phyloP scores from a whole-genome alignment of 768 basidiomycete species.

The Boletus bicolor region DNA sequence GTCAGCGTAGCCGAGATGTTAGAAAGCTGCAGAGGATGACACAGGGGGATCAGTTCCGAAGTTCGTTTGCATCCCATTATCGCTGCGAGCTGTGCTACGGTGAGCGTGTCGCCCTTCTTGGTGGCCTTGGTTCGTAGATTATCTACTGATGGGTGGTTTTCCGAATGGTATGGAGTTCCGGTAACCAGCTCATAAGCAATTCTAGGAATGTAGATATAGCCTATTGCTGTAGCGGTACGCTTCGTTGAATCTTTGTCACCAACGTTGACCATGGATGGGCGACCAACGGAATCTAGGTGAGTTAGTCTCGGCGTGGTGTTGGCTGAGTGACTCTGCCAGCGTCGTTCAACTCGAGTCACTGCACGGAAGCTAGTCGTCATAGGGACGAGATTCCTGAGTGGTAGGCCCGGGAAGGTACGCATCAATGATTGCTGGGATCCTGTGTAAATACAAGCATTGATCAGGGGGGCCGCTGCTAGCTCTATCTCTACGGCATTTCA shows the following conservation, averaged over 20 bases:
- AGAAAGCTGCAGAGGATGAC: conserved; percentile 77
- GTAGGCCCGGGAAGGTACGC: background rate
- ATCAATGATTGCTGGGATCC: conserved; percentile 11
- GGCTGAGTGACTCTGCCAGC: conserved; percentile 21
- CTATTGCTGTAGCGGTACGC: conserved; percentile 72
- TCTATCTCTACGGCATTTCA: conserved; percentile 16
- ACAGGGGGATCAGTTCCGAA: conserved; percentile 79
- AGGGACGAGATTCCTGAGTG: background rate
- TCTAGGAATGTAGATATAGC: conserved; percentile 64
- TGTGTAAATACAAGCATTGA: conserved; percentile 22
- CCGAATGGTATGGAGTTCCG: conserved; percentile 8
- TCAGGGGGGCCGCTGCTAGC: conserved; percentile 21
- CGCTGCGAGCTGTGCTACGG: conserved; percentile 78
- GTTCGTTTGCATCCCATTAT: conserved; percentile 89
- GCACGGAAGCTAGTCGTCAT: background rate
- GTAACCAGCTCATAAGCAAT: conserved; percentile 65
- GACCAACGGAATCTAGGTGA: conserved; percentile 70
- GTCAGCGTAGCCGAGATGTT: conserved; percentile 63
- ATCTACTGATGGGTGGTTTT: conserved; percentile 20
- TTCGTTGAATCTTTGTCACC: conserved; percentile 56
- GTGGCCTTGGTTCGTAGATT: conserved; percentile 48
- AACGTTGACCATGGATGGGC: conserved; percentile 83
- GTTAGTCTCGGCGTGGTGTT: conserved; percentile 41
- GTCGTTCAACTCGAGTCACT: conserved; percentile 15
- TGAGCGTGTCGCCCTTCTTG: conserved; percentile 67